phyloP scores from a whole-genome alignment of 2,329 filamentous ascomycete species.

The Tricladium varicosporioides region DNA sequence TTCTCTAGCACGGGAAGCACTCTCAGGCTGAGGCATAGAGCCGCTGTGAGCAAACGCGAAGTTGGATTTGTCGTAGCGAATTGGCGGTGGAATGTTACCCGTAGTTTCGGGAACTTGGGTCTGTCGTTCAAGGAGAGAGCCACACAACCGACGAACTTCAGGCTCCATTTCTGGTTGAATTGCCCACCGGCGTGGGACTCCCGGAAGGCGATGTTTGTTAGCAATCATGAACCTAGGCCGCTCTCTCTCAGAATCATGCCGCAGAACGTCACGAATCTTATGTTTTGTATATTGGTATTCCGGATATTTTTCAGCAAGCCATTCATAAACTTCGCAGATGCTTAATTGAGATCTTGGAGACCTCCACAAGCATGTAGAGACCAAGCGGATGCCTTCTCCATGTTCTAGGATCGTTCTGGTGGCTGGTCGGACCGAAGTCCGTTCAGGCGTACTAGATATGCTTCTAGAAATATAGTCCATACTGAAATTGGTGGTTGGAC shows the following conservation, averaged over 20 bases:
- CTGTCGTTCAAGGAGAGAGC: not conserved
- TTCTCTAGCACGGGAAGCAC: too few species aligned
- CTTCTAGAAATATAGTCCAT: too few species aligned
- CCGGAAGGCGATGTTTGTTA: not conserved
- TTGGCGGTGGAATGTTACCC: not conserved
- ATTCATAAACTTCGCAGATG: conserved; percentile 6
- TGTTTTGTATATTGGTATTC: not conserved
- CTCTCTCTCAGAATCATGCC: not conserved
- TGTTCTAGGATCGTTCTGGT: too few species aligned
- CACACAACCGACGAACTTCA: not conserved
- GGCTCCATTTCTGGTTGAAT: not conserved
- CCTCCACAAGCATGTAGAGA: conserved; percentile 1
- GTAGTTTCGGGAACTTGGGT: not conserved
- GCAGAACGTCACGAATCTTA: not conserved
- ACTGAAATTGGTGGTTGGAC: too few species aligned
- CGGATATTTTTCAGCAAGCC: conserved; percentile 3
- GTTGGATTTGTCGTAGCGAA: too few species aligned
- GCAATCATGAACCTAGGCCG: not conserved
- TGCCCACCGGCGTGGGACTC: not conserved
- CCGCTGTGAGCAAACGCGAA: too few species aligned
- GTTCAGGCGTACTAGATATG: too few species aligned
- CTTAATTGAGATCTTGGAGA: not conserved
- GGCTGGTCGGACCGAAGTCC: too few species aligned
- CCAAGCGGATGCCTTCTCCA: not conserved
- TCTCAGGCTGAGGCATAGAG: too few species aligned